These are phyloP conservation scores for Orbilia javanica DNA, from an alignment of 2,329 filamentous ascomycete genomes.

Conservation along the genomic window DNA sequence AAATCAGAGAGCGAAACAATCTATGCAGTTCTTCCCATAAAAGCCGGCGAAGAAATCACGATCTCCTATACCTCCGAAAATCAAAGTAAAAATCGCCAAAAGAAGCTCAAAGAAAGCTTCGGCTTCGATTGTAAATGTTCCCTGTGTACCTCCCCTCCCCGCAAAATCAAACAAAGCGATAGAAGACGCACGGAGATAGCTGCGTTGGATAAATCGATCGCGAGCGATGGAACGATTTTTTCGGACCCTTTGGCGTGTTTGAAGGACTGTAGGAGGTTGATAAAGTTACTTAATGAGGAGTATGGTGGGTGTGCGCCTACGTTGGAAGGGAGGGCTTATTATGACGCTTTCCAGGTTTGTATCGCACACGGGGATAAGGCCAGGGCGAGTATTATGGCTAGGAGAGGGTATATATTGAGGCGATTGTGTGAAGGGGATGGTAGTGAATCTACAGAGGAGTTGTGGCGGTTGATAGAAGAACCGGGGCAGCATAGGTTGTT, in stretches of 20 bases:
- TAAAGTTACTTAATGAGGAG: conserved; percentile 59
- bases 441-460: conserved; percentile 63
- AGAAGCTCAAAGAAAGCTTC: conserved; percentile 63
- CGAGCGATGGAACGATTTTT: neutral
- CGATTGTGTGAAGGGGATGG: conserved; percentile 66
- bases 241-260: neutral
- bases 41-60: conserved; percentile 63
- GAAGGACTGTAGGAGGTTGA: conserved; percentile 57
- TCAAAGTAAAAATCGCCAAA: conserved; percentile 56
- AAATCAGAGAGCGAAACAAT: conserved; percentile 62
- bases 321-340: conserved; percentile 64
- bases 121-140: conserved; percentile 61
- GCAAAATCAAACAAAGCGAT: conserved; percentile 61
- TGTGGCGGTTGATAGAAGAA: conserved; percentile 61
- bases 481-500: conserved; percentile 61
- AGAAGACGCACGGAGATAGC: neutral
- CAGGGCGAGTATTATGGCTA: conserved; percentile 66
- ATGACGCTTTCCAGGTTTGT: conserved; percentile 66
- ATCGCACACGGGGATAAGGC: conserved; percentile 66
- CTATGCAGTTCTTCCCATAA: conserved; percentile 63
- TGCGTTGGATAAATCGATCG: neutral
- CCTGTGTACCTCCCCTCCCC: conserved; percentile 63
- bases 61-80: conserved; percentile 60
- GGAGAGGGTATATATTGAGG: conserved; percentile 64
- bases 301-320: conserved; percentile 61